Evolutionary conservation across 441 rosid species (phyloP).

Genomic region (Brassica hybrid): DNA sequence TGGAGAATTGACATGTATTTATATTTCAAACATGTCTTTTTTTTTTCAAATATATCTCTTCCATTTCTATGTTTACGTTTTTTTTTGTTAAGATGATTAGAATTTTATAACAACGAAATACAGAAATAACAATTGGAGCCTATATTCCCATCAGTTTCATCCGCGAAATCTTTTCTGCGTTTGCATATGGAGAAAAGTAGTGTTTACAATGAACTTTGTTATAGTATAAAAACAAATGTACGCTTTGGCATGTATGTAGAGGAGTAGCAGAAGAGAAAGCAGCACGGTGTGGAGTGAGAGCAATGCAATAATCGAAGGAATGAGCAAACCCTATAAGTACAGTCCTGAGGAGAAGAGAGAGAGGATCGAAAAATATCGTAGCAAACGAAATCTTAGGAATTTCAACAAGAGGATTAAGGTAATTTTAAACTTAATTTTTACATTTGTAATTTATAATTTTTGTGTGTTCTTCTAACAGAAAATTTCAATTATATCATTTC

Average conservation of each 20-base stretch:
- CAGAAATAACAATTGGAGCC: not conserved
- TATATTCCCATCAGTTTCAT: not conserved
- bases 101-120: not conserved
- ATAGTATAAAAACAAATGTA: slow-evolving; percentile 13
- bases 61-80: not conserved
- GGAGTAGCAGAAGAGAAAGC: slow-evolving; percentile 54
- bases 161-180: not conserved
- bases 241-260: slow-evolving; percentile 31
- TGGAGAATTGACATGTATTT: not conserved
- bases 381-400: slow-evolving; percentile 82
- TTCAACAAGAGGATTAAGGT: slow-evolving; percentile 83
- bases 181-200: not conserved
- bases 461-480: not conserved
- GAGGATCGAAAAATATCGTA: slow-evolving; percentile 81
- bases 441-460: not conserved
- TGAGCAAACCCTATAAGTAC: slow-evolving; percentile 77
- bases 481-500: not conserved
- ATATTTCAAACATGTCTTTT: not conserved
- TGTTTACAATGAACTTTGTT: not conserved
- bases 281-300: slow-evolving; percentile 78
- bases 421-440: not conserved
- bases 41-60: not conserved
- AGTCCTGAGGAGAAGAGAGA: slow-evolving; percentile 91
- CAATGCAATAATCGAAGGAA: slow-evolving; percentile 82
- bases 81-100: not conserved